Base-by-base conservation (phyloP, 2,329 filamentous ascomycete species). In the Gremmenia infestans region DNA sequence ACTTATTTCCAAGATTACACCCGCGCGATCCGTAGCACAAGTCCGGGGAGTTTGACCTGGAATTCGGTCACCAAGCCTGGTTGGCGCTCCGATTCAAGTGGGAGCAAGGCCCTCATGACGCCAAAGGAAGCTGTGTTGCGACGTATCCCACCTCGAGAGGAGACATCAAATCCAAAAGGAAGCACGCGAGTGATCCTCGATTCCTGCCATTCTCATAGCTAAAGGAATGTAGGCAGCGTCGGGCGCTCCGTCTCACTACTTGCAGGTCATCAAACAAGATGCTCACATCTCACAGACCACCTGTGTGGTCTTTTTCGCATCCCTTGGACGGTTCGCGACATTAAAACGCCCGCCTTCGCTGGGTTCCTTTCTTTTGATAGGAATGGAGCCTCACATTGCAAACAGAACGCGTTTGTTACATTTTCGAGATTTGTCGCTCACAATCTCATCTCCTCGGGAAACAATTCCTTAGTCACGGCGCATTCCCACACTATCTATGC, bases 261-360 rank as follows among this genome's bases (percentile, higher is more conserved):
- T 56, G 50, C 53, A 60, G 52, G 32, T 56, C 37, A 61, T 63
- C 53, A 60, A 59, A 57, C 62, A 53, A 47, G 17, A 23, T 48
- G 37, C 19, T 48, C 36, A 36, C 50, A 32, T 53, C 46, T 50
- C 46, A 56, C 54, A 47, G n/a, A 42, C 42, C 42, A 23, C 39
- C 40, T 51, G 25, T 48, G 50, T 51, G 42, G 32, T 25, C 12
- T 2, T 42, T 22, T 47, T 22, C 14, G 5, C 37, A 45, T 47
- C 23, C 48, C 48, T 51, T 40, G 48, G 42, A 52, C 56, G 46
- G 56, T 43, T 37, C 22, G 32, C 48, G 52, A 47, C 53, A 54
- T 54, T 40, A 25, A 40, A 39, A 28, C 40, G 55, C 42, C 55
- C 52, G 42, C 36, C 37, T 50, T 51, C 15, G 48, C 37, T 11